Percentiles rank a stretch among this genome's conserved stretches.
Evolutionary conservation across 2,329 filamentous ascomycete genomes (phyloP).

Genomic region (Botrytis medusae): DNA sequence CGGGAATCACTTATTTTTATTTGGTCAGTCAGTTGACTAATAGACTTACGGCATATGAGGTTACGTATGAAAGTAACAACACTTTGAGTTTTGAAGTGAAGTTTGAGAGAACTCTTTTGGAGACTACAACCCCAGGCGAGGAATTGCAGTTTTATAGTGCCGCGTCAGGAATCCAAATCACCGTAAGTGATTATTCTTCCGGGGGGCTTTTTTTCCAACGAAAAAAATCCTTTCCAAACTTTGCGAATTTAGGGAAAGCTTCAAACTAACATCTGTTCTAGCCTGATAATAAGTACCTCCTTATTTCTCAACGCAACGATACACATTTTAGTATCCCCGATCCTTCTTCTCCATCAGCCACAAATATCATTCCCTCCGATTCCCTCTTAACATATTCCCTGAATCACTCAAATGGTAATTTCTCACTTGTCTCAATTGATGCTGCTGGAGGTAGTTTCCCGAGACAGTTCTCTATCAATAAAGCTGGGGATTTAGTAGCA

Average conservation of each 20-base stretch:
- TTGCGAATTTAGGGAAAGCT: fast-evolving
- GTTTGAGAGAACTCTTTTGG: constrained; percentile 2
- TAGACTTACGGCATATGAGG: constrained; percentile 52
- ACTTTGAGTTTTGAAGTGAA: constrained; percentile 1
- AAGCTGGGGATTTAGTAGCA: constrained; percentile 46
- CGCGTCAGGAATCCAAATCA: background rate
- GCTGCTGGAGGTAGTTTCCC: constrained; percentile 49
- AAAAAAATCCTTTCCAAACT: background rate
- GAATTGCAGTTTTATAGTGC: constrained; percentile 4
- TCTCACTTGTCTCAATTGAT: constrained; percentile 47
- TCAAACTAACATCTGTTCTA: constrained; percentile 33
- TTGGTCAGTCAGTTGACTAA: constrained; percentile 51
- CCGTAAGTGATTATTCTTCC: background rate
- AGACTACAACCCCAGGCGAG: background rate
- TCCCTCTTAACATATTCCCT: constrained; percentile 64
- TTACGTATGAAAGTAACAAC: constrained; percentile 40
- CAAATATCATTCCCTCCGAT: constrained; percentile 55
- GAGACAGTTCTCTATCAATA: constrained; percentile 49
- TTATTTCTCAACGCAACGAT: constrained; percentile 68
- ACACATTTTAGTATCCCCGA: constrained; percentile 51
- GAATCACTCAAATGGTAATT: constrained; percentile 45
- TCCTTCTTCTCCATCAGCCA: constrained; percentile 45
- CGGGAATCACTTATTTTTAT: constrained; percentile 40
- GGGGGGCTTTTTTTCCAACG: background rate
- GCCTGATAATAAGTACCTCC: constrained; percentile 61